Conservation (phyloP, 805 yeast species). For the Candida xiaguanensis region DNA sequence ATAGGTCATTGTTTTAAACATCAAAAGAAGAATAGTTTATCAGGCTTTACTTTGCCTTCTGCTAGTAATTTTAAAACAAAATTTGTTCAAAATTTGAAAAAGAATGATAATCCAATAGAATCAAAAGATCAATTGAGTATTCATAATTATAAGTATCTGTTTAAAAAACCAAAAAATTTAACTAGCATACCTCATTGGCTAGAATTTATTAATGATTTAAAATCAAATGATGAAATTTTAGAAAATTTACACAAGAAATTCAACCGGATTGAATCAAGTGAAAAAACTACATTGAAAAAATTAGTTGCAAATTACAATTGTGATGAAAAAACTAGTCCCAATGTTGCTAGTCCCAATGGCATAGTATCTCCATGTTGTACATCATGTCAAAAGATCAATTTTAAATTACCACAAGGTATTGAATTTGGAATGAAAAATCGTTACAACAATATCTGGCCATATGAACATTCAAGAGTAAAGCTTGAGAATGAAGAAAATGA, state of each 20-base stretch:
- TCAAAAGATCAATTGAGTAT: neutral
- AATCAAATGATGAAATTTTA: slow-evolving; percentile 18
- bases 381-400: slow-evolving; percentile 36
- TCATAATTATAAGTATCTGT: slow-evolving; percentile 15
- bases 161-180: slow-evolving; percentile 18
- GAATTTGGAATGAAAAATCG: slow-evolving; percentile 44
- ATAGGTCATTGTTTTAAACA: neutral
- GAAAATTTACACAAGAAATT: slow-evolving; percentile 27
- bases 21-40: slow-evolving; percentile 14
- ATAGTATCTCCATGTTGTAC: slow-evolving; percentile 41
- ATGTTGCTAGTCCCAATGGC: slow-evolving; percentile 12
- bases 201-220: slow-evolving; percentile 16
- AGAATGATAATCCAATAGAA: slow-evolving; percentile 15
- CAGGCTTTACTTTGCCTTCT: slow-evolving; percentile 43
- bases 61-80: slow-evolving; percentile 33
- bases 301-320: slow-evolving; percentile 21
- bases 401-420: slow-evolving; percentile 40
- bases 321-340: neutral
- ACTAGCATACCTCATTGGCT: slow-evolving; percentile 33
- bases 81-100: slow-evolving; percentile 34
- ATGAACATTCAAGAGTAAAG: slow-evolving; percentile 45
- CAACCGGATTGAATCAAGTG: slow-evolving; percentile 35
- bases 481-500: slow-evolving; percentile 10
- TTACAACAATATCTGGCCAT: slow-evolving; percentile 47
- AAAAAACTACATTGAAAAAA: slow-evolving; percentile 25